A percentile compares a stretch with the other conserved stretches of the same genome.
Conservation (phyloP, 805 yeast genomes). For the Zygosaccharomyces bailii region DNA sequence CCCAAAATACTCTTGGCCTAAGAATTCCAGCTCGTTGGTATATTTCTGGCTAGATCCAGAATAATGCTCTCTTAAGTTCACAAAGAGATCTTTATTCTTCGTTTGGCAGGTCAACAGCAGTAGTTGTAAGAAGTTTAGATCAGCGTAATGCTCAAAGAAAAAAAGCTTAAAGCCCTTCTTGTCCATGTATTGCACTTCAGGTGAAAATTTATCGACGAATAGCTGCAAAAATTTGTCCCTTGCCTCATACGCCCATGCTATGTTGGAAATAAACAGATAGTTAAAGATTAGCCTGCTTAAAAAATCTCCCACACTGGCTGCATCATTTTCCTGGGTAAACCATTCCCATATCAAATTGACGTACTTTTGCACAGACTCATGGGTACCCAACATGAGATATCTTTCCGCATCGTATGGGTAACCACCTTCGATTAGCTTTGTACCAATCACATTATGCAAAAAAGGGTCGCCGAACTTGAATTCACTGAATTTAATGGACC, state of each 20-base stretch:
- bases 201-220: slow-evolving; percentile 27
- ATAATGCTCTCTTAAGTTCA: slow-evolving; percentile 52
- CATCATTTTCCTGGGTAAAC: slow-evolving; percentile 37
- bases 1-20: slow-evolving; percentile 63
- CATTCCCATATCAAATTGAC: slow-evolving; percentile 45
- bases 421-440: slow-evolving; percentile 52
- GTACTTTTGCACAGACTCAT: slow-evolving; percentile 49
- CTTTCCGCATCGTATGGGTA: slow-evolving; percentile 65
- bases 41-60: slow-evolving; percentile 28
- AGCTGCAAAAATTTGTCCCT: slow-evolving; percentile 37
- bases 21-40: slow-evolving; percentile 45
- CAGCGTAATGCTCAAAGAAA: slow-evolving; percentile 42
- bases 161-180: slow-evolving; percentile 36
- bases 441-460: slow-evolving; percentile 71
- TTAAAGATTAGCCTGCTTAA: slow-evolving; percentile 66
- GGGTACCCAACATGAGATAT: slow-evolving; percentile 65
- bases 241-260: slow-evolving; percentile 53
- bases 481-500: slow-evolving; percentile 54
- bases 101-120: slow-evolving; percentile 57
- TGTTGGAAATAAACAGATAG: slow-evolving; percentile 63
- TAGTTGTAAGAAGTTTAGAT: slow-evolving; percentile 68
- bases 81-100: slow-evolving; percentile 49
- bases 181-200: slow-evolving; percentile 26
- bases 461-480: slow-evolving; percentile 69
- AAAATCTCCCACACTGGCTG: slow-evolving; percentile 33